A percentile compares a stretch with the other conserved stretches of the same genome.
phyloP scores from a whole-genome alignment of 2,329 filamentous ascomycete species.

The Didymella pomorum region DNA sequence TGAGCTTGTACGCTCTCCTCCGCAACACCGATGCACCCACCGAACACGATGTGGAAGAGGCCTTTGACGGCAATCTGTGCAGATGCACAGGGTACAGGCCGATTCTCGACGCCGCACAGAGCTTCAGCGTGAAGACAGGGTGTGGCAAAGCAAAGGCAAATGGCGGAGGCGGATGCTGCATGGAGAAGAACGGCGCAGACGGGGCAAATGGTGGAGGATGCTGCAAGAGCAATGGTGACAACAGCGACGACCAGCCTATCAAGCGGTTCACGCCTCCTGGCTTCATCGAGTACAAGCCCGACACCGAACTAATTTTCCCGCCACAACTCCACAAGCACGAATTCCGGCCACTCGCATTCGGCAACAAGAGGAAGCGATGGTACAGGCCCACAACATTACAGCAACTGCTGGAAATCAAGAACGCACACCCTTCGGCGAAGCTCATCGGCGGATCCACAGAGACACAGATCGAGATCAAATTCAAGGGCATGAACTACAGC shows the following conservation, averaged over 20 bases:
- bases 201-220: conserved; percentile 49
- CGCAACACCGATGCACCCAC: conserved; percentile 82
- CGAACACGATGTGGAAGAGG: conserved; percentile 88
- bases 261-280: conserved; percentile 82
- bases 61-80: conserved; percentile 95
- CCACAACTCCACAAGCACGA: conserved; percentile 83
- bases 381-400: conserved; percentile 86
- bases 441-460: conserved; percentile 96
- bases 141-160: conserved; percentile 66
- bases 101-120: conserved; percentile 92
- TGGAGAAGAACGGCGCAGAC: conserved; percentile 60
- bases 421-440: conserved; percentile 82
- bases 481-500: conserved; percentile 91
- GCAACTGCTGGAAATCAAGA: conserved; percentile 92
- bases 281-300: conserved; percentile 92
- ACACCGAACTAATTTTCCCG: conserved; percentile 95
- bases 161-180: conserved; percentile 75
- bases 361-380: conserved; percentile 95
- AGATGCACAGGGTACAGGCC: conserved; percentile 94
- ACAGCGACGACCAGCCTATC: conserved; percentile 53
- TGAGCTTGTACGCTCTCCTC: conserved; percentile 92
- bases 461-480: conserved; percentile 98
- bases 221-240: conserved; percentile 54
- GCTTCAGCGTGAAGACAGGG: conserved; percentile 71
- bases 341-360: conserved; percentile 82